Conservation (phyloP, 1,284 basidiomycete species). For the Rhodotorula mucilaginosa region DNA sequence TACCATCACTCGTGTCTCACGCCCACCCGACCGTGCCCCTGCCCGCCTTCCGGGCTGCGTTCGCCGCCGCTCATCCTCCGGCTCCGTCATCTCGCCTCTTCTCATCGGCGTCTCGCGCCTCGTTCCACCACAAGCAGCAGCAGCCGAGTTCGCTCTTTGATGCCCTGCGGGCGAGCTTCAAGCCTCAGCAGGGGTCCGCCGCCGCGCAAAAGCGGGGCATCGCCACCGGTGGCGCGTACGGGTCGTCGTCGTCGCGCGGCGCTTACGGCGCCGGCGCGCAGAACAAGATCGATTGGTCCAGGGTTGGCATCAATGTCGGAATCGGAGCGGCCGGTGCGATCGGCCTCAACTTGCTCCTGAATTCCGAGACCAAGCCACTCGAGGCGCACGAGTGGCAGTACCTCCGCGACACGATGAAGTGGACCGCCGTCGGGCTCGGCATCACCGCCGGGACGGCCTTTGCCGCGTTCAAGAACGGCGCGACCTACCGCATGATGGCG, state of each 20-base stretch:
- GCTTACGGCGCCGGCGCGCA: neutral
- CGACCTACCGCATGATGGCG: conserved; percentile 74
- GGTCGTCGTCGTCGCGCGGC: neutral
- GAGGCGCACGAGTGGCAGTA: conserved; percentile 13
- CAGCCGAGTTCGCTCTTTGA: conserved; percentile 2
- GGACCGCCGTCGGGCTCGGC: conserved; percentile 75
- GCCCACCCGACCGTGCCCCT: neutral
- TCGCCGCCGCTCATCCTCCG: neutral
- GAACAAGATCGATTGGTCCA: conserved; percentile 16
- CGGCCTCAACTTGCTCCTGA: conserved; percentile 64
- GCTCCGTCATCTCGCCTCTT: conserved; percentile 15
- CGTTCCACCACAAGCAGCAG: neutral
- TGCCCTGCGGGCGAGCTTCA: neutral
- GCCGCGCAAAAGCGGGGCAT: conserved; percentile 4
- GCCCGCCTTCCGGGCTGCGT: conserved; percentile 2
- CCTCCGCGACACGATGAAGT: conserved; percentile 79
- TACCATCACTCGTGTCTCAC: neutral
- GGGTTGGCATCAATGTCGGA: conserved; percentile 30
- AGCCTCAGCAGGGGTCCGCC: neutral
- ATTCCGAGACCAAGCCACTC: conserved; percentile 61
- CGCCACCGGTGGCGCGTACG: conserved; percentile 5
- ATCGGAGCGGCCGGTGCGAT: conserved; percentile 48
- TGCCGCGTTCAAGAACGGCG: conserved; percentile 69
- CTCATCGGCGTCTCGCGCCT: conserved; percentile 10
- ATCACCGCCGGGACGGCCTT: conserved; percentile 72